A percentile compares a stretch with the other conserved stretches of the same genome.
These are phyloP conservation scores for Boeremia exigua DNA, from an alignment of 2,329 filamentous ascomycete species.

Conservation along the genomic window DNA sequence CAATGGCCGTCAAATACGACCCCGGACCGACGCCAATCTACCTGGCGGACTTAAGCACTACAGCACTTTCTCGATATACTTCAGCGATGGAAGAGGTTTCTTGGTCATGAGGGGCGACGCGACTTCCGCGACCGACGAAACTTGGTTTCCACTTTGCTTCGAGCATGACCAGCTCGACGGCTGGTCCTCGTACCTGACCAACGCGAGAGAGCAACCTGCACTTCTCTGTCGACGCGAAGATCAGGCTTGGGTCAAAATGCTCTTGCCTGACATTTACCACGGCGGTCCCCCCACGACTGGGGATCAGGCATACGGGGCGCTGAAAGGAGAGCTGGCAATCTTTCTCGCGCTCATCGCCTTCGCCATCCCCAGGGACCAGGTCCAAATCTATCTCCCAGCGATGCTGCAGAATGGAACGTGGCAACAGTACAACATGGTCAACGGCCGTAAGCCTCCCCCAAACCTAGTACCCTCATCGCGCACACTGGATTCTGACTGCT, in stretches of 20 bases:
- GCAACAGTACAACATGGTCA: constrained; percentile 13
- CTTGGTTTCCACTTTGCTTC: constrained; percentile 34
- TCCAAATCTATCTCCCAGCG: constrained; percentile 20
- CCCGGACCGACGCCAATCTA: neutral
- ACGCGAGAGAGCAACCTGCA: constrained; percentile 17
- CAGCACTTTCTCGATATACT: constrained; percentile 32
- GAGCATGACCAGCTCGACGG: constrained; percentile 22
- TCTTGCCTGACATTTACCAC: constrained; percentile 38
- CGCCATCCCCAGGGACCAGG: constrained; percentile 16
- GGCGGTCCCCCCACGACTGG: neutral
- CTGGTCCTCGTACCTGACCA: constrained; percentile 33
- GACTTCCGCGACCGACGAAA: constrained; percentile 2
- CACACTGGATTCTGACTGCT: neutral
- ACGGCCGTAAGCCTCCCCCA: neutral
- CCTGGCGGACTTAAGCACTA: neutral
- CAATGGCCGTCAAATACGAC: neutral
- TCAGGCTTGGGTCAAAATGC: constrained; percentile 26
- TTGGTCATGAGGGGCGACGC: constrained; percentile 28
- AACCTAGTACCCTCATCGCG: no score
- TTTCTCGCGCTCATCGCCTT: constrained; percentile 41
- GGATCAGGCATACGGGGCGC: constrained; percentile 16
- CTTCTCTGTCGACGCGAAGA: constrained; percentile 18
- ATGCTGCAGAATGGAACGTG: constrained; percentile 30
- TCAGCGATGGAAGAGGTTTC: constrained; percentile 28
- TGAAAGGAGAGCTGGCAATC: constrained; percentile 43